Conservation (phyloP, 2,329 filamentous ascomycete genomes). For the Stromatinia cepivora region DNA sequence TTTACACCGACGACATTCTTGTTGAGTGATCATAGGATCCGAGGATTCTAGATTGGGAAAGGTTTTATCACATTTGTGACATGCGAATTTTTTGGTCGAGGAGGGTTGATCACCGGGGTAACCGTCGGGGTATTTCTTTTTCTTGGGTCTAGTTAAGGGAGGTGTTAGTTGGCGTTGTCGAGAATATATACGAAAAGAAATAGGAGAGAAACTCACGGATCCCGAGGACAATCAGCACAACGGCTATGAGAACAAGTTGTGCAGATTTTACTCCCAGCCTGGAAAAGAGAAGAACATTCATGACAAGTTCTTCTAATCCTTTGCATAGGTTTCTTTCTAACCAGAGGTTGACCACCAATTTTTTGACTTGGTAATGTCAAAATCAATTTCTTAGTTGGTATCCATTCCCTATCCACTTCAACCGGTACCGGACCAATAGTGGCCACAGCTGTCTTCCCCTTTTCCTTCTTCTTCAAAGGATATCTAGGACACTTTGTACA, state of each 20-base stretch:
- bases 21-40: conserved; percentile 33
- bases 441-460: conserved; percentile 51
- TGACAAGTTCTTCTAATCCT: conserved; percentile 76
- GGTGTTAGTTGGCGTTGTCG: conserved; percentile 23
- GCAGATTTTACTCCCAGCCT: conserved; percentile 61
- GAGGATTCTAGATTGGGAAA: conserved; percentile 45
- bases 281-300: conserved; percentile 66
- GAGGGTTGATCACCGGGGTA: conserved; percentile 61
- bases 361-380: conserved; percentile 64
- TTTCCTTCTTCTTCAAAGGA: conserved; percentile 57
- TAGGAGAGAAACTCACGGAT: conserved; percentile 61
- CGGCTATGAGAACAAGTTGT: conserved; percentile 68
- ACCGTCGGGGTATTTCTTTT: conserved; percentile 66
- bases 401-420: conserved; percentile 33
- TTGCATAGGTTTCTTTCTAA: conserved; percentile 71
- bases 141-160: conserved; percentile 54
- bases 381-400: conserved; percentile 48
- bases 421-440: conserved; percentile 45
- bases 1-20: conserved; percentile 59
- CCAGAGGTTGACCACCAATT: conserved; percentile 65
- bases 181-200: neutral
- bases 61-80: conserved; percentile 61
- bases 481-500: conserved; percentile 80
- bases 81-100: conserved; percentile 49
- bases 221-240: conserved; percentile 78